Base-by-base conservation (phyloP, 495 filamentous ascomycete genomes). In the Trichoderma orchidacearum region DNA sequence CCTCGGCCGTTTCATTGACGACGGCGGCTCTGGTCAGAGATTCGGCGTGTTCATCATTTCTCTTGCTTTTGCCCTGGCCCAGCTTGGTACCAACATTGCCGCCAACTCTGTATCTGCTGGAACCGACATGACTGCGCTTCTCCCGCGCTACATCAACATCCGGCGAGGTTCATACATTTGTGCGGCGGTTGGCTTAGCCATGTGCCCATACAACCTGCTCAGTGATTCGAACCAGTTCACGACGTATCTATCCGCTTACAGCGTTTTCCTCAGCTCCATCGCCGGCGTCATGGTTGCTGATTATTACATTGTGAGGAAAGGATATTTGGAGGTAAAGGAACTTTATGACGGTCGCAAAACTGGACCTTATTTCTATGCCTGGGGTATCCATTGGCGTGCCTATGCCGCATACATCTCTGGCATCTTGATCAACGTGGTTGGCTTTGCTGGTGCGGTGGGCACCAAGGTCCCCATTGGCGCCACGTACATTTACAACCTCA, bases 231-330 rank as follows among this genome's bases (percentile, higher is more conserved):
- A 94, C 71, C 82, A 86, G 66, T 96, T 96, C 75, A 91, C 86
- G n/a, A 91, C 87, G 45, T 96, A 96, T 63, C 83, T 96, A 5
- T 92, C 87, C 12, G 86, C 91, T 25, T 96, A 96, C 73, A 90
- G 87, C n/a, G 87, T 96, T 58, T 96, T 96, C 72, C 81, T 96
- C 25, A 91, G 86, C 50, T 88, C 88, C 34, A 93, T 96, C 62
- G 91, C 89, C 13, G 91, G 90, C 17, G 89, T 94, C 56, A 93
- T 96, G 65, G 76, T 90, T 63, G 82, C 73, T 67, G 91, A 96
- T 70, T 96, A 96, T 75, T 96, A 95, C 70, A 60, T 89, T 57
- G 88, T 95, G 18, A 87, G 90, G 57, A 80, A 78, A 30, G 91
- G 91, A 35, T 95, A 91, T 66, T 77, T 91, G 15, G 78, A 90